These are phyloP conservation scores for Luffa acutangula DNA, from an alignment of 306 rosid genomes.

Conservation along the genomic window DNA sequence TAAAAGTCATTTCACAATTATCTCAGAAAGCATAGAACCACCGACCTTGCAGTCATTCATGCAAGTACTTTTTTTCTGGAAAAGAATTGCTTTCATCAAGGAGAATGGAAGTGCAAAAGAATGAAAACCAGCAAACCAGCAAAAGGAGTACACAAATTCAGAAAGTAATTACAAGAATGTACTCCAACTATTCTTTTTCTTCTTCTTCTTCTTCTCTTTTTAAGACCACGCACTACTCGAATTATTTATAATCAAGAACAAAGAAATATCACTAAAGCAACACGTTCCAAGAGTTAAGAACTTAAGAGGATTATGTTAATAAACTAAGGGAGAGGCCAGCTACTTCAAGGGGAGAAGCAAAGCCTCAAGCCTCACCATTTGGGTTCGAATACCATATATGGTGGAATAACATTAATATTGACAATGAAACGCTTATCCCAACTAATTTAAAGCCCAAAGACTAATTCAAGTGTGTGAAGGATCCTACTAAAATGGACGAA, in stretches of 20 bases:
- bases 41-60: background rate
- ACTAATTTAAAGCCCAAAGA: background rate
- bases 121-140: background rate
- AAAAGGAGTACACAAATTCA: background rate
- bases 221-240: background rate
- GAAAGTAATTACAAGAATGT: background rate
- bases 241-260: background rate
- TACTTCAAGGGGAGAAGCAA: background rate
- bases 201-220: background rate
- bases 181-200: background rate
- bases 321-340: background rate
- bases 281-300: background rate
- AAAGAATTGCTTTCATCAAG: constrained; percentile 3
- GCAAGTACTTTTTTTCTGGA: background rate
- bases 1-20: background rate
- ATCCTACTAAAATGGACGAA: background rate
- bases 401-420: background rate
- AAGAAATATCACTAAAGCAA: background rate
- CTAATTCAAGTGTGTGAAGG: background rate
- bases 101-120: background rate
- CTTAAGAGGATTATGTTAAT: background rate
- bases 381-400: background rate
- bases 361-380: background rate
- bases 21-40: constrained; percentile 9
- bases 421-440: background rate